Evolutionary conservation across 305 asterid genomes (phyloP).

Genomic region (Fraxinus angustifolia): DNA sequence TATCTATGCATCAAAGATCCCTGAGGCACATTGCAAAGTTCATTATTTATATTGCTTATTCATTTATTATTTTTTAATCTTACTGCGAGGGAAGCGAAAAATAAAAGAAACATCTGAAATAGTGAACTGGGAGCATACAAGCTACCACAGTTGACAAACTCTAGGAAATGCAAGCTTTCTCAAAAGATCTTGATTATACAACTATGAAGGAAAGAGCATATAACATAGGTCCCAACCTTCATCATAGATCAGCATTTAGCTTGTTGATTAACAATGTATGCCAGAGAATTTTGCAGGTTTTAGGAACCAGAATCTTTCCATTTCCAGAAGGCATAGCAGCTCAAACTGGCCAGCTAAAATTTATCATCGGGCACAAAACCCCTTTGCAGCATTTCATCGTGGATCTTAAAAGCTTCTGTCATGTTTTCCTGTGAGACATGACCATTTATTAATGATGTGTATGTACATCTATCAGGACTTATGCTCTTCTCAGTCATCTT

Average conservation of each 20-base stretch:
- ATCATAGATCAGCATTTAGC: slow-evolving; percentile 1
- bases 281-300: neutral
- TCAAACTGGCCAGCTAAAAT: slow-evolving; percentile 36
- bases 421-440: slow-evolving; percentile 53
- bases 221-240: slow-evolving; percentile 17
- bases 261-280: neutral
- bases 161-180: slow-evolving; percentile 8
- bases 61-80: neutral
- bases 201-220: neutral
- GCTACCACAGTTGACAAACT: neutral
- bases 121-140: neutral
- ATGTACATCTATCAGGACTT: slow-evolving; percentile 52
- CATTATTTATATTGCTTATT: neutral
- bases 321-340: neutral
- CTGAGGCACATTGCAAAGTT: neutral
- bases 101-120: neutral
- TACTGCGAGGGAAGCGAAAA: neutral
- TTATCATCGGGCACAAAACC: slow-evolving; percentile 76
- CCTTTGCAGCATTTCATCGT: slow-evolving; percentile 66
- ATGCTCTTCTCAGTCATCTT: slow-evolving; percentile 52
- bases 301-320: slow-evolving; percentile 7
- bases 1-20: neutral
- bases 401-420: slow-evolving; percentile 63
- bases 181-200: neutral
- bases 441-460: slow-evolving; percentile 57